Evolutionary conservation across 176 grass and related monocot genomes (phyloP), one percentile per base, ranked within the genome.

Genomic region (Raddia distichophylla): DNA sequence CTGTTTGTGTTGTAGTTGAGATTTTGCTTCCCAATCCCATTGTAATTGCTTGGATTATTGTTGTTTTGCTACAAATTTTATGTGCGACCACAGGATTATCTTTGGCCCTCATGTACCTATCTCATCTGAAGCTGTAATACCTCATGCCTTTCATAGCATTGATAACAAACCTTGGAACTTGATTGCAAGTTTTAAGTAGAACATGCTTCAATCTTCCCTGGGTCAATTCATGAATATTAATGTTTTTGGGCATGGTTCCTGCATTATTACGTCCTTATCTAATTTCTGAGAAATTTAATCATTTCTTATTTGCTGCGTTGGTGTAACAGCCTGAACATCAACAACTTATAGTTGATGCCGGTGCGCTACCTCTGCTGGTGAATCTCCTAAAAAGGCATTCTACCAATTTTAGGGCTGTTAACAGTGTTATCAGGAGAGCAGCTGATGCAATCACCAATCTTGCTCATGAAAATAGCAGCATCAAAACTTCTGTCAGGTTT

Each of bases 371-470:
- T 67, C 83, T 91, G 13, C 89, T 99, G 65, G 97, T 99, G 58
- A 87, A 78, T 83, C 87, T 99, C 55, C 78, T 99, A 69, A 93
- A 69, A 91, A 96, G 93, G 80, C 91, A 96, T 86, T 77, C 72
- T 65, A 70, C 78, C 40, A 91, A 90, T 74, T 88, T 70, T 42
- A 85, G 97, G 86, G 87, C 88, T 20, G 89, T 92, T 84, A 96
- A 99, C 83, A 90, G 97, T 62, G 93, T 99, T 42, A 90, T 99
- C 82, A 88, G 94, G 78, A 91, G 97, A 93, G 97, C 97, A 84
- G 93, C 97, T 71, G 97, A 99, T 93, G 97, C 97, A 84, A 93
- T 99, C 80, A 99, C 97, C 12, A 99, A 99, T 88, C 93, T 99
- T 42, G 97, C 97, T 94, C 97, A 99, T 94, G 97, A 99, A 82